Base-by-base conservation (phyloP, 2,329 filamentous ascomycete genomes). In the Colletotrichum destructivum region DNA sequence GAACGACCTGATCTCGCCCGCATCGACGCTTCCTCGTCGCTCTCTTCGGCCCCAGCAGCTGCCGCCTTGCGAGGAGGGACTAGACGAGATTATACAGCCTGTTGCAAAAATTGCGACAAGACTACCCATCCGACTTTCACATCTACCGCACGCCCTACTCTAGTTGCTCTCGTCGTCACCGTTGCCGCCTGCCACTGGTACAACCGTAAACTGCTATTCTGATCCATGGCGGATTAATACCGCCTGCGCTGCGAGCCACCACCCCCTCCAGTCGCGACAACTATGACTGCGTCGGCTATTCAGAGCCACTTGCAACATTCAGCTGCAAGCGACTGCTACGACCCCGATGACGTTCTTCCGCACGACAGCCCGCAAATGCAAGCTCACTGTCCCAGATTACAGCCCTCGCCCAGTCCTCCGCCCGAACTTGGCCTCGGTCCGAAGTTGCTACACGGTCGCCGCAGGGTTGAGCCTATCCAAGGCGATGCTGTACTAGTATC, bases 401-500 rank as follows among this genome's bases (percentile, higher is more conserved):
- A 68, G 47, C 70, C 65, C n/a, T 86, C 87, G 61, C 85, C 84
- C 61, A 88, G 86, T 76, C 87, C 88, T 15, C 82, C 84, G 44
- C 80, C 79, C 75, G 78, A 78, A 80, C 78, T 77, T 76, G 81
- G 76, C 74, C 77, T 77, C 72, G 80, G 79, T 76, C 79, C 81
- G 80, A 85, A 84, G 79, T 86, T 84, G 78, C 82, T 84, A 85
- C 87, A 87, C 84, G 82, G 84, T 85, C 82, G 81, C 74, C 84
- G 79, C 77, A 90, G 89, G 87, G 82, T 86, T 73, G 84, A 81
- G 75, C 84, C 88, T 52, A 89, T 84, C 76, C 88, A 88, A 78
- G 89, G 88, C 76, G 90, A 93, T 87, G 89, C 86, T 75, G 90
- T 94, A 74, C 86, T 96, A 80, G 87, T 96, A 74, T 82, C 84